Base-by-base conservation (phyloP, 495 filamentous ascomycete species). In the Daldinia concentrica region DNA sequence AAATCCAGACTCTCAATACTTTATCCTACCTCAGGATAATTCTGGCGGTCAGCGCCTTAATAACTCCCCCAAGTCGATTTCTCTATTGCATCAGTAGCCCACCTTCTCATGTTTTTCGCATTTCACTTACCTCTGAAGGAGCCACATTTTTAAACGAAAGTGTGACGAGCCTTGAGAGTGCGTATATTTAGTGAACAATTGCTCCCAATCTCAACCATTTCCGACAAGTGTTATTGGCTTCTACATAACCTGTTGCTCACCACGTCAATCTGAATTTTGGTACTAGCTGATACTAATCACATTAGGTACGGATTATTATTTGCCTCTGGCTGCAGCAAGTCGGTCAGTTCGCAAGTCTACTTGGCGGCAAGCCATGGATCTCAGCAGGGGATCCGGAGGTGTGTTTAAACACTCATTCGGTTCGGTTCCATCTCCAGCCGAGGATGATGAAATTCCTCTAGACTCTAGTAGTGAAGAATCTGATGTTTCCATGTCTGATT, bases 81-180 rank as follows among this genome's bases (percentile, higher is more conserved):
- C 19, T 9, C 24, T 22, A 19, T 24, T 48, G 17, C 43, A 22
- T 8, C 6, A 48, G 43, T 48, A 48, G 22, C 43, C 22, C 22
- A 22, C 11, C 4, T 29, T 54, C 27, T 30, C 50, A n/a, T 54
- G 50, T 58, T 61, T 17, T 61, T 32, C 30, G 22, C 26, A 22
- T 26, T 24, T 67, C 14, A 48, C 14, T 62, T 24, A 9, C 45
- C 52, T 72, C 59, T 68, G 58, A 67, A 72, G 69, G 69, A 67
- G 69, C 69, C 64, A 67, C 55, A 72, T 60, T 67, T 67, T 67
- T 58, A 6, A 14, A 64, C 45, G 69, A 72, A 72, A 72, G 69
- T 72, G 69, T 72, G 63, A 67, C 64, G 69, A 37, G 69, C 69
- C 69, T 72, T 72, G 69, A 72, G 64, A 72, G 26, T 45, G 41